A percentile compares a stretch with the other conserved stretches of the same genome.
Conservation (phyloP, 768 basidiomycete species). For the Cubamyces lactineus region DNA sequence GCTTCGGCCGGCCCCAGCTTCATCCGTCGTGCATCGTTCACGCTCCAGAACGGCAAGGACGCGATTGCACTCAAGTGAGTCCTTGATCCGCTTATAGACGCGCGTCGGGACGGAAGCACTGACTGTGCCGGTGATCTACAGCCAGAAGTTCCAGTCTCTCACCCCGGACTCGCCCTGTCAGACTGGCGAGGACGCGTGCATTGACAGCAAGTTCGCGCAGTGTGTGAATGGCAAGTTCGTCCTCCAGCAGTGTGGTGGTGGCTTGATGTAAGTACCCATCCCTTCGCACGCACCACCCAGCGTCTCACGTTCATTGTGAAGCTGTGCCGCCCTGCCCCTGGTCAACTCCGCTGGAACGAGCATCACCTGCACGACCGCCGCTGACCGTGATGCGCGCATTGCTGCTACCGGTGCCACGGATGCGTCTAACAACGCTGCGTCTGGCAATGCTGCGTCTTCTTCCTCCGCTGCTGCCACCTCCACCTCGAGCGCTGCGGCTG, state of each 20-base stretch:
- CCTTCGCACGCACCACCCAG: constrained; percentile 24
- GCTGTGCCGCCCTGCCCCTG: constrained; percentile 52
- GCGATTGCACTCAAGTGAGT: constrained; percentile 36
- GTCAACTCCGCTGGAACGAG: constrained; percentile 52
- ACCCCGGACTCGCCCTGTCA: constrained; percentile 51
- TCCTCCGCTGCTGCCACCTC: background rate
- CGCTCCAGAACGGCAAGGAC: constrained; percentile 34
- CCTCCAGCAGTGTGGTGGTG: constrained; percentile 31
- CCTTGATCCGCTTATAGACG: background rate
- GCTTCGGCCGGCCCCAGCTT: constrained; percentile 31
- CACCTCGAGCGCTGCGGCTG: constrained; percentile 27
- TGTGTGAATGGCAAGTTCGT: constrained; percentile 52
- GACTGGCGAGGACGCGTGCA: constrained; percentile 49
- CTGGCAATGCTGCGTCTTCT: background rate
- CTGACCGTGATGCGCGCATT: constrained; percentile 42
- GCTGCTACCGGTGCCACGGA: constrained; percentile 37
- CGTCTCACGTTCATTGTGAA: constrained; percentile 38
- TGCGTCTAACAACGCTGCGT: constrained; percentile 6
- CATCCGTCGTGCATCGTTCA: constrained; percentile 23
- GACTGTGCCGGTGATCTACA: constrained; percentile 7
- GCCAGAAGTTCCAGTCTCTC: constrained; percentile 50
- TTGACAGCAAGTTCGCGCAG: constrained; percentile 53
- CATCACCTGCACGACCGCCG: constrained; percentile 54
- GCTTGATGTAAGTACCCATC: constrained; percentile 23
- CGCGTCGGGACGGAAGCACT: background rate